These are phyloP conservation scores for Coemansia sp. DNA, from an alignment of 192 early-diverging fungal species.

Conservation along the genomic window DNA sequence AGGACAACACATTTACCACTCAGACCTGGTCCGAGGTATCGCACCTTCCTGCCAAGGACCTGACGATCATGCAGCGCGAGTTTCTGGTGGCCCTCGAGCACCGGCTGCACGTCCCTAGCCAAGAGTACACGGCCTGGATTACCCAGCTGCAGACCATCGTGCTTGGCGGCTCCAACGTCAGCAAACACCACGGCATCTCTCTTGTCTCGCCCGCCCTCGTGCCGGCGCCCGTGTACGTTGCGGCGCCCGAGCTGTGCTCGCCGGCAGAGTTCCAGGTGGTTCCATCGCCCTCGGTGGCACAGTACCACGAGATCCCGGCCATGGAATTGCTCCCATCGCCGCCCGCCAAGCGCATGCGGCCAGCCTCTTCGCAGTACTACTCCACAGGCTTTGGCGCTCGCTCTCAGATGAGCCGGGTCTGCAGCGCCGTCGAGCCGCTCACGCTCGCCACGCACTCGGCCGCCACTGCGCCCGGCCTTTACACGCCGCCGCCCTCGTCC, in stretches of 20 bases:
- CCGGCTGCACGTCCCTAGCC: conserved; percentile 62
- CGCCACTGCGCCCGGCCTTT: conserved; percentile 9
- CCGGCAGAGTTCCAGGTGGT: conserved; percentile 41
- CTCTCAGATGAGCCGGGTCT: neutral
- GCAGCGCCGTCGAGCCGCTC: conserved; percentile 15
- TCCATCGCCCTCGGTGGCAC: conserved; percentile 26
- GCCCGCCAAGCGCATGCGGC: conserved; percentile 44
- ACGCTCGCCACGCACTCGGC: conserved; percentile 14
- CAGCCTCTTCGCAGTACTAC: conserved; percentile 5
- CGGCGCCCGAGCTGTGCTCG: conserved; percentile 5
- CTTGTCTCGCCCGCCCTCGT: conserved; percentile 3
- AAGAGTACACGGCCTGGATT: conserved; percentile 72
- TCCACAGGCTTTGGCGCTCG: conserved; percentile 3
- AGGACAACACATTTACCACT: conserved; percentile 89
- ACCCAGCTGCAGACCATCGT: conserved; percentile 37
- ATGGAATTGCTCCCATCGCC: conserved; percentile 26
- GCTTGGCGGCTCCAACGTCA: conserved; percentile 4
- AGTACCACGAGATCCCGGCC: conserved; percentile 19
- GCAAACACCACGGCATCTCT: conserved; percentile 2
- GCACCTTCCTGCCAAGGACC: conserved; percentile 69
- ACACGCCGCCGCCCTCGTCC: conserved; percentile 29
- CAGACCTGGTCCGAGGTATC: conserved; percentile 87
- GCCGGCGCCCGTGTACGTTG: conserved; percentile 6
- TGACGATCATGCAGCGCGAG: conserved; percentile 86
- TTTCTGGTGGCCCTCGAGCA: conserved; percentile 74